phyloP scores from a whole-genome alignment of 2,329 filamentous ascomycete species.

The Nemania diffusa region DNA sequence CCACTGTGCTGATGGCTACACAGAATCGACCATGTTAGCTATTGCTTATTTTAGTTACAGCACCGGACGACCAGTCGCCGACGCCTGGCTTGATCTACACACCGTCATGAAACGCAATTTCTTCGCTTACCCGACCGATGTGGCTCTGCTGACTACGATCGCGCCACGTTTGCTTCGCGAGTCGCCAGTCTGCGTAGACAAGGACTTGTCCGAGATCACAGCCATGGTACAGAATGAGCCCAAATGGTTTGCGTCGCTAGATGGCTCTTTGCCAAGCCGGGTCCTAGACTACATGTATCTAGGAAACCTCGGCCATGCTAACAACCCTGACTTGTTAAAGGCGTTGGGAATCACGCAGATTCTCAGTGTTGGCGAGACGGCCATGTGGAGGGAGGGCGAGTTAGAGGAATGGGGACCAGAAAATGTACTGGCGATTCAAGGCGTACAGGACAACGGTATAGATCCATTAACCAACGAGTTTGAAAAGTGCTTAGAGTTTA shows the following conservation, averaged over 20 bases:
- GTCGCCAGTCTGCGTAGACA: conserved; percentile 66
- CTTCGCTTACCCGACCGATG: conserved; percentile 94
- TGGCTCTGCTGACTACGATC: conserved; percentile 80
- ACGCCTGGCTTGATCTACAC: conserved; percentile 90
- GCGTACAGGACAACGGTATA: conserved; percentile 96
- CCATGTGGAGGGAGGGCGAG: conserved; percentile 80
- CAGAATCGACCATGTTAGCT: conserved; percentile 87
- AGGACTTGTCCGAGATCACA: conserved; percentile 64
- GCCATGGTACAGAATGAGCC: conserved; percentile 70
- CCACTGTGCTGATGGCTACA: conserved; percentile 96
- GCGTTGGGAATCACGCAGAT: conserved; percentile 87
- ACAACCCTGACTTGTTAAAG: conserved; percentile 85
- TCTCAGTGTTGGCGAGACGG: conserved; percentile 89
- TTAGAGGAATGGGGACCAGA: conserved; percentile 78
- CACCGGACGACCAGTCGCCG: conserved; percentile 80
- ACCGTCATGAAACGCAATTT: conserved; percentile 86
- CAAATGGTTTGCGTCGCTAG: conserved; percentile 82
- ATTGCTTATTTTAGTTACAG: conserved; percentile 95
- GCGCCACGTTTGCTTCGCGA: conserved; percentile 78
- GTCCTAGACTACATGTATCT: conserved; percentile 96
- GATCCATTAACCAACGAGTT: conserved; percentile 91
- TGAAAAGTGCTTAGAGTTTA: conserved; percentile 86
- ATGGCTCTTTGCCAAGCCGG: conserved; percentile 90
- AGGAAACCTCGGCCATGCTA: conserved; percentile 91
- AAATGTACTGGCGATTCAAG: conserved; percentile 82